These are phyloP conservation scores for Hippophae rhamnoides DNA, from an alignment of 306 rosid species.

Conservation along the genomic window DNA sequence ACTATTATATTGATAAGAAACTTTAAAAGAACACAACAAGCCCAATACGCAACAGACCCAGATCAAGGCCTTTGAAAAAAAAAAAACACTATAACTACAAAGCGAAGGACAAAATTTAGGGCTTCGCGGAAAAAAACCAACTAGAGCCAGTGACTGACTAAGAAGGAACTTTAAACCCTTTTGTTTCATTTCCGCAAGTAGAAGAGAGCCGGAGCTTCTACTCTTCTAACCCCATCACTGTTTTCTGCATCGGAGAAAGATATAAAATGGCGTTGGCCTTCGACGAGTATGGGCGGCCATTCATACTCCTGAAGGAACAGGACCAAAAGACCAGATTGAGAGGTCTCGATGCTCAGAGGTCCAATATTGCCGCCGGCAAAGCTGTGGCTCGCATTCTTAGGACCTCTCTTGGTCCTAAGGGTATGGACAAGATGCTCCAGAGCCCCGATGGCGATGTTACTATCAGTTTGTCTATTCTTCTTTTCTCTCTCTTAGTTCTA, in stretches of 20 bases:
- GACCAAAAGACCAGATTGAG: slow-evolving; percentile 63
- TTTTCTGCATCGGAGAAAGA: background rate
- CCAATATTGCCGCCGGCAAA: slow-evolving; percentile 79
- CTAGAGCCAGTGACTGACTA: no score
- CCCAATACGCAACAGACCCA: no score
- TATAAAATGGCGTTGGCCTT: slow-evolving; percentile 77
- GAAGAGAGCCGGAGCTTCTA: no score
- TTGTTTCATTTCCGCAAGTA: no score
- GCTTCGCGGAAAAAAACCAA: no score
- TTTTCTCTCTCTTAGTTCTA: background rate
- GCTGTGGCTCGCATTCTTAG: slow-evolving; percentile 87
- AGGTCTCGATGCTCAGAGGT: slow-evolving; percentile 94
- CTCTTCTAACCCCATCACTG: no score
- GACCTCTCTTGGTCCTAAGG: slow-evolving; percentile 96
- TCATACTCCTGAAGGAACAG: slow-evolving; percentile 73
- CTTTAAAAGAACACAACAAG: no score
- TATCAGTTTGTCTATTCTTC: slow-evolving; percentile 35
- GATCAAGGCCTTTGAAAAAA: no score
- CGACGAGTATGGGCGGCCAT: slow-evolving; percentile 93
- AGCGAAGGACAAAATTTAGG: no score
- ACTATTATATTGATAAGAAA: no score
- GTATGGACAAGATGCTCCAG: slow-evolving; percentile 99
- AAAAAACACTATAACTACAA: no score
- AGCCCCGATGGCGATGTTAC: slow-evolving; percentile 96
- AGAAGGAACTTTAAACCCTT: no score